A percentile compares a stretch with the other conserved stretches of the same genome.
Evolutionary conservation across 176 grass and related monocot genomes (phyloP).

Genomic region (Avena insularis): DNA sequence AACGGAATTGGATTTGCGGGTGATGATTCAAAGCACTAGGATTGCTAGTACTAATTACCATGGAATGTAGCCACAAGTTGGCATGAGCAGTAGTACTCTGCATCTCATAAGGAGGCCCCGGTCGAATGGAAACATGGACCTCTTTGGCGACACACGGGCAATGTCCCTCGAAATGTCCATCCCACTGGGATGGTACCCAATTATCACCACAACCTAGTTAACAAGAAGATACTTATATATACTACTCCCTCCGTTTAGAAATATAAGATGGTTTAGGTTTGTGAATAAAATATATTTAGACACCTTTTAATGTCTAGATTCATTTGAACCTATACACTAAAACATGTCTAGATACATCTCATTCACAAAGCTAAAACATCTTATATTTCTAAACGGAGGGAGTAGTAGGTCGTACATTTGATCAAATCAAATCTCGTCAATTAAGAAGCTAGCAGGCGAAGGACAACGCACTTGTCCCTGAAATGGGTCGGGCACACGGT

Average conservation of each 20-base stretch:
- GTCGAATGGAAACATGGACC: slow-evolving; percentile 59
- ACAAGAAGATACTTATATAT: background rate
- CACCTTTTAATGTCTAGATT: no score
- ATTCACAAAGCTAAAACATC: no score
- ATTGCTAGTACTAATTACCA: slow-evolving; percentile 33
- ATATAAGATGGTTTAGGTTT: no score
- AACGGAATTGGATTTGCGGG: no score
- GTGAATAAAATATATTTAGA: no score
- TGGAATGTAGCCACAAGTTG: slow-evolving; percentile 65
- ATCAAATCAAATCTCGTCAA: no score
- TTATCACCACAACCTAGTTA: slow-evolving; percentile 62
- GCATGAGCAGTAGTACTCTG: background rate
- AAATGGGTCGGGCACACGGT: slow-evolving; percentile 62
- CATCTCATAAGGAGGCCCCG: background rate
- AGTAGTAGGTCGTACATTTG: no score
- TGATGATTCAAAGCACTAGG: no score
- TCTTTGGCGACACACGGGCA: slow-evolving; percentile 52
- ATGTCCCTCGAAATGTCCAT: slow-evolving; percentile 69
- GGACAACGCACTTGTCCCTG: slow-evolving; percentile 12
- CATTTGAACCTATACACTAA: no score
- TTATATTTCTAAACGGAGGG: no score
- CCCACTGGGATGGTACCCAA: slow-evolving; percentile 60
- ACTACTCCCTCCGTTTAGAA: no score
- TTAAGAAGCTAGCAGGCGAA: background rate
- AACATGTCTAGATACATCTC: no score